phyloP scores from a whole-genome alignment of 352 stramenopile species.

The Blastocystis sp. region DNA sequence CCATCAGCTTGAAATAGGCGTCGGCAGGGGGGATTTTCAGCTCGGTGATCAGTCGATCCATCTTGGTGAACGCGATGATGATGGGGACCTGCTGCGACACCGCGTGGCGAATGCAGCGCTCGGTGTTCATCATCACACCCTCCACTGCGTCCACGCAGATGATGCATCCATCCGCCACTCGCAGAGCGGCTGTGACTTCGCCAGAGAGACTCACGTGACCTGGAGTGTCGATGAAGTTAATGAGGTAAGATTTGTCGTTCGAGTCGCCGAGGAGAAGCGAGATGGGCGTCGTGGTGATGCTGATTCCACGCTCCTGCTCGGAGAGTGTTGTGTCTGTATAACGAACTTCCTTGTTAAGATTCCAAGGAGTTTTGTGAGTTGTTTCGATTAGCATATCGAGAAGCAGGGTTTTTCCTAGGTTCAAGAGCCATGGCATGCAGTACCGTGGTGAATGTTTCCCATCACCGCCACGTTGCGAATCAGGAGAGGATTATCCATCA shows the following conservation, averaged over 20 bases:
- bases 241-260: conserved; percentile 85
- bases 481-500: conserved; percentile 80
- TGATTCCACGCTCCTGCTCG: conserved; percentile 90
- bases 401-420: conserved; percentile 65
- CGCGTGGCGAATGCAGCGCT: conserved; percentile 84
- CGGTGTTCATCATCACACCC: conserved; percentile 95
- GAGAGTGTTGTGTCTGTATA: conserved; percentile 90
- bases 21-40: conserved; percentile 92
- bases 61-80: conserved; percentile 88
- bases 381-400: conserved; percentile 81
- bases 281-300: conserved; percentile 89
- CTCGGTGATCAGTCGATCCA: conserved; percentile 96
- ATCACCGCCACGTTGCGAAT: conserved; percentile 89
- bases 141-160: conserved; percentile 94
- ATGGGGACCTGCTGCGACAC: conserved; percentile 80
- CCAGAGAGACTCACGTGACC: conserved; percentile 23
- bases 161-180: conserved; percentile 84
- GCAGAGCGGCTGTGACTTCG: conserved; percentile 69
- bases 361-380: conserved; percentile 75
- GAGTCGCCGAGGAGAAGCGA: conserved; percentile 85
- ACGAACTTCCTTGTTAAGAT: conserved; percentile 69
- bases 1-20: conserved; percentile 92
- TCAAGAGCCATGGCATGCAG: conserved; percentile 61
- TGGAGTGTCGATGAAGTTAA: conserved; percentile 85
- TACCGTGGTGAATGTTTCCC: conserved; percentile 90